phyloP scores from a whole-genome alignment of 495 filamentous ascomycete genomes.

The Penicillium longicatenatum region DNA sequence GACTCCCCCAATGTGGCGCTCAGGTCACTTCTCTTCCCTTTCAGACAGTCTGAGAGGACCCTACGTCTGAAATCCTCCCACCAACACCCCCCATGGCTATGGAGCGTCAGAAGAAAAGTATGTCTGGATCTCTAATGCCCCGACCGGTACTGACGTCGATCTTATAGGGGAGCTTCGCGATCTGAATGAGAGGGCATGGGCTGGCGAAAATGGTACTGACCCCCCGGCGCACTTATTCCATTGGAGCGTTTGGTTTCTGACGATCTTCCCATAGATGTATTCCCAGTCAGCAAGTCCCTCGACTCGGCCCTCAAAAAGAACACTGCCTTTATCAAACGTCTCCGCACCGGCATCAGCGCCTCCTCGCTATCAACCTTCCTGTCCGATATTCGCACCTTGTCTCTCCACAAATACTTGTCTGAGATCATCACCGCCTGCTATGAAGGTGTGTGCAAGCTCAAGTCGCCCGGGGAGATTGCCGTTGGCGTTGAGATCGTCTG shows the following conservation, averaged over 20 bases:
- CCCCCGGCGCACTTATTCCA: neutral
- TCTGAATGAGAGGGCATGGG: constrained; percentile 84
- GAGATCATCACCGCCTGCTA: constrained; percentile 98
- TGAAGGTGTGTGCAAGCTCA: constrained; percentile 90
- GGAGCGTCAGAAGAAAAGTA: constrained; percentile 87
- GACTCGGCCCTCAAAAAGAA: constrained; percentile 99
- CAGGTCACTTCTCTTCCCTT: constrained; percentile 43
- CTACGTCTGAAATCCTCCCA: constrained; percentile 28
- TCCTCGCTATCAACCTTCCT: constrained; percentile 79
- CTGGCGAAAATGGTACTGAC: constrained; percentile 75
- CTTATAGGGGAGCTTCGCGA: constrained; percentile 80
- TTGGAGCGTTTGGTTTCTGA: constrained; percentile 9
- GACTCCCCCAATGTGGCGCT: constrained; percentile 43
- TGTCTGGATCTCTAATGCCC: constrained; percentile 18
- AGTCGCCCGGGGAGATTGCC: constrained; percentile 84
- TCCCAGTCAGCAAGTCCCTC: constrained; percentile 75
- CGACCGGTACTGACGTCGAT: constrained; percentile 19
- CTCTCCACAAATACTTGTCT: constrained; percentile 94
- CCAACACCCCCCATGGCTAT: constrained; percentile 46
- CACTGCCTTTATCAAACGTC: constrained; percentile 96
- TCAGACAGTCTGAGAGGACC: constrained; percentile 43
- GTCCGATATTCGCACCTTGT: constrained; percentile 88
- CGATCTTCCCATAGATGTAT: constrained; percentile 63
- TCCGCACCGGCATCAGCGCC: constrained; percentile 84
- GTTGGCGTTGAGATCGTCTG: constrained; percentile 91